Percentiles rank a stretch among this genome's conserved stretches.
phyloP scores from a whole-genome alignment of 345 rosid genomes.

The Sonneratia caseolaris region DNA sequence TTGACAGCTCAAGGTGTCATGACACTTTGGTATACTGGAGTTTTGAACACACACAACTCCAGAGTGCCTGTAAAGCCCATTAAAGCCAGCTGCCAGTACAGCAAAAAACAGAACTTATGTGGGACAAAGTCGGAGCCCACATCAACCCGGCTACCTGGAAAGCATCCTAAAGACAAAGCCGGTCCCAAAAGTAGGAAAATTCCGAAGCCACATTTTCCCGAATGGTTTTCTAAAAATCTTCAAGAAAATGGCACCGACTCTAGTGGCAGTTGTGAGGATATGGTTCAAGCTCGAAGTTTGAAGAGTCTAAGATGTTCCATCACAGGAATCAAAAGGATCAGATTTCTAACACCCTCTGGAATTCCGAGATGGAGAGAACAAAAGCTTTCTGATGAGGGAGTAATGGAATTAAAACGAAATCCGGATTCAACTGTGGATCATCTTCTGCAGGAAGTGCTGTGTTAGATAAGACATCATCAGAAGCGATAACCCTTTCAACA shows the following conservation, averaged over 20 bases:
- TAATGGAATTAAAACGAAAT: neutral
- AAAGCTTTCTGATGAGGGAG: neutral
- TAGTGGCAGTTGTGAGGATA: neutral
- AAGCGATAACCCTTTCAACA: neutral
- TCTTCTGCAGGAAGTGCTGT: neutral
- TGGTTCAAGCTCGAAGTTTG: neutral
- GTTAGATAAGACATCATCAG: neutral
- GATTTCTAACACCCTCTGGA: neutral
- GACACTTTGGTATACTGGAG: no score
- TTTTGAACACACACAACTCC: no score
- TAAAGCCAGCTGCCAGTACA: slow-evolving; percentile 23
- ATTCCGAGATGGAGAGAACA: neutral
- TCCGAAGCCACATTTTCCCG: neutral
- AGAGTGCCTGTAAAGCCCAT: slow-evolving; percentile 20
- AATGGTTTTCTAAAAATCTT: neutral
- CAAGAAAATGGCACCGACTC: neutral
- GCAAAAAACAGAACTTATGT: slow-evolving; percentile 8
- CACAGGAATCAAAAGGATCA: neutral
- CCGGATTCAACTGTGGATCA: neutral
- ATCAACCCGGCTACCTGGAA: slow-evolving; percentile 39
- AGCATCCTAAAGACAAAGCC: slow-evolving; percentile 1
- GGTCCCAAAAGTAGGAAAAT: neutral
- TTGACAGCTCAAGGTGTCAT: neutral
- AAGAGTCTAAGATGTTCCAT: neutral
- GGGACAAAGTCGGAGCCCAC: slow-evolving; percentile 50